phyloP scores from a whole-genome alignment of 768 basidiomycete genomes.

The Glaciozyma antarctica region DNA sequence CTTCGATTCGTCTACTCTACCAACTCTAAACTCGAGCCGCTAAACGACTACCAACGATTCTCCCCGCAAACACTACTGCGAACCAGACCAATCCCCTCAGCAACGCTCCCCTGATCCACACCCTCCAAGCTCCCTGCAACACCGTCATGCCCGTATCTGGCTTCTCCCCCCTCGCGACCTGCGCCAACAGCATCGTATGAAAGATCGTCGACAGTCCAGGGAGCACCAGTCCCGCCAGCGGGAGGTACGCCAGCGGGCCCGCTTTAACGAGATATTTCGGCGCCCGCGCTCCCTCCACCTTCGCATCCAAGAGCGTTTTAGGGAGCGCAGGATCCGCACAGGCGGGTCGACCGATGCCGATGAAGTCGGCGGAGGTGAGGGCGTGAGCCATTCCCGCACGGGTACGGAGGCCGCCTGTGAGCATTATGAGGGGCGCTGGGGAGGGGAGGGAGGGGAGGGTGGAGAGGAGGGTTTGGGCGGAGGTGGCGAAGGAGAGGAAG shows the following conservation, averaged over 20 bases:
- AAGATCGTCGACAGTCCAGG: slow-evolving; percentile 20
- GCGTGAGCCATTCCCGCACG: slow-evolving; percentile 51
- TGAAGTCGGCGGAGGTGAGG: slow-evolving; percentile 53
- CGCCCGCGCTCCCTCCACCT: slow-evolving; percentile 6
- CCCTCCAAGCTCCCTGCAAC: background rate
- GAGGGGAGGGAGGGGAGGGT: slow-evolving; percentile 31
- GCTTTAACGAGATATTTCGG: slow-evolving; percentile 12
- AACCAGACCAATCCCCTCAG: background rate
- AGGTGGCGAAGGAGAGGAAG: slow-evolving; percentile 59
- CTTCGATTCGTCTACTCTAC: too few species aligned
- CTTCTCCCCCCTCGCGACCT: slow-evolving; percentile 11
- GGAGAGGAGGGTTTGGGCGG: slow-evolving; percentile 48
- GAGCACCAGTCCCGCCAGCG: slow-evolving; percentile 7
- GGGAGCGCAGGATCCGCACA: slow-evolving; percentile 58
- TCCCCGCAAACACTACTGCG: too few species aligned
- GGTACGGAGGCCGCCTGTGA: slow-evolving; percentile 70
- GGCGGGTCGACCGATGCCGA: slow-evolving; percentile 65
- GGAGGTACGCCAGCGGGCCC: background rate
- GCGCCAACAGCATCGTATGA: slow-evolving; percentile 21
- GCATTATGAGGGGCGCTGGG: slow-evolving; percentile 54
- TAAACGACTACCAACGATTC: too few species aligned
- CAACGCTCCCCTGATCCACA: background rate
- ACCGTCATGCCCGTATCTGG: background rate
- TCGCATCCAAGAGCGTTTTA: slow-evolving; percentile 33
- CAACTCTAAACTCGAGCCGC: too few species aligned